phyloP scores from a whole-genome alignment of 371 early-diverging fungal species.

The Parasitella parasitica region DNA sequence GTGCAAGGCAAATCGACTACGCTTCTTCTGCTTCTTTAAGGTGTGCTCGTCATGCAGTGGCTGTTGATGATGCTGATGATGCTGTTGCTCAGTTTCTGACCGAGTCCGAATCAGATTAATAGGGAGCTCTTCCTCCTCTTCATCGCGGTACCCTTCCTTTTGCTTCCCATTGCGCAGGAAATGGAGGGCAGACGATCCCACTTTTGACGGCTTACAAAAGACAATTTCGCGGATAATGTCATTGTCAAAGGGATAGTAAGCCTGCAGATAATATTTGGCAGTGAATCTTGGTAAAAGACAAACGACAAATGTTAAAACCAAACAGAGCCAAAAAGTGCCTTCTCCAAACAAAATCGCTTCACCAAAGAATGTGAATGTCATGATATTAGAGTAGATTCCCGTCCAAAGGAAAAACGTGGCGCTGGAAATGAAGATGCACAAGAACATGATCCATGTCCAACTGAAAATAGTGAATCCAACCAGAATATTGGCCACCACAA shows the following conservation, averaged over 20 bases:
- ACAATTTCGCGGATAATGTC: constrained; percentile 64
- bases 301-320: constrained; percentile 50
- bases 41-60: no score
- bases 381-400: constrained; percentile 45
- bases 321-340: constrained; percentile 57
- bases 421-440: constrained; percentile 61
- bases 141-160: neutral
- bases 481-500: constrained; percentile 82
- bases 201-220: constrained; percentile 16
- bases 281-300: constrained; percentile 55
- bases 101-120: constrained; percentile 34
- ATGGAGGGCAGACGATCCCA: neutral
- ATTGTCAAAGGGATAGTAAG: constrained; percentile 59
- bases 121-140: constrained; percentile 36
- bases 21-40: constrained; percentile 2
- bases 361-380: constrained; percentile 45
- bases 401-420: constrained; percentile 55
- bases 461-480: constrained; percentile 77
- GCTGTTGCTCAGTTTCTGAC: constrained; percentile 12
- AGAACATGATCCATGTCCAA: constrained; percentile 78
- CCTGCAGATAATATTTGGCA: constrained; percentile 51
- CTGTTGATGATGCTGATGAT: neutral
- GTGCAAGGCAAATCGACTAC: constrained; percentile 8
- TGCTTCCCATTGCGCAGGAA: neutral
- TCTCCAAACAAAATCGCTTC: constrained; percentile 54